Percentiles rank a stretch among this genome's conserved stretches.
Conservation (phyloP, 805 yeast genomes). For the Teunomyces gatunensis region DNA sequence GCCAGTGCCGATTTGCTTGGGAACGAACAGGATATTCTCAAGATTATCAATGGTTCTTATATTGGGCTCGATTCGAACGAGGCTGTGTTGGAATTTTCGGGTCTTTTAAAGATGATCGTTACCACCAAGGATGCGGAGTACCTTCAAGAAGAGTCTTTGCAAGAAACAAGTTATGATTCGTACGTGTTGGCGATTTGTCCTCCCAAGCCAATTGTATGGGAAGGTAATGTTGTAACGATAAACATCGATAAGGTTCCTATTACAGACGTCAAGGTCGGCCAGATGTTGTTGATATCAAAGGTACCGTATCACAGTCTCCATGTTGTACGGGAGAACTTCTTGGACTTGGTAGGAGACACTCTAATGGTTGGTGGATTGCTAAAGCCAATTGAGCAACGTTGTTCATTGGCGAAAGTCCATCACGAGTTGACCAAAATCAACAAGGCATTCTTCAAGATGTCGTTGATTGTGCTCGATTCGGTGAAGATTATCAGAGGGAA, state of each 20-base stretch:
- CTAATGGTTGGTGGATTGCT: constrained; percentile 36
- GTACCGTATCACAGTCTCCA: constrained; percentile 60
- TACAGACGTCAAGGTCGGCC: constrained; percentile 64
- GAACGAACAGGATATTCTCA: constrained; percentile 37
- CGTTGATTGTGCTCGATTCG: constrained; percentile 62
- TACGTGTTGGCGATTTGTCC: constrained; percentile 76
- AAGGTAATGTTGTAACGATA: constrained; percentile 67
- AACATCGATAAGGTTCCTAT: constrained; percentile 46
- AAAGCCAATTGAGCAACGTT: constrained; percentile 56
- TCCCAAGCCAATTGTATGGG: constrained; percentile 86
- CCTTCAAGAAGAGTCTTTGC: constrained; percentile 8
- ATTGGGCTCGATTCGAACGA: constrained; percentile 36
- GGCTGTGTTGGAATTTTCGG: constrained; percentile 24
- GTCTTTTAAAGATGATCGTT: constrained; percentile 16
- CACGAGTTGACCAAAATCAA: constrained; percentile 66
- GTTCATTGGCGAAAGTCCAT: constrained; percentile 72
- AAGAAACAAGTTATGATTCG: constrained; percentile 40
- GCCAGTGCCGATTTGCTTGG: constrained; percentile 61
- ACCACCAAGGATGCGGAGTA: background rate
- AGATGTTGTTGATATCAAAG: constrained; percentile 63
- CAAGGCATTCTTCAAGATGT: constrained; percentile 63
- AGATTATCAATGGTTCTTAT: constrained; percentile 38
- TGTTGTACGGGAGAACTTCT: constrained; percentile 54
- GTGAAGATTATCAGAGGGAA: constrained; percentile 52
- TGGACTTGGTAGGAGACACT: constrained; percentile 54